Evolutionary conservation across 495 filamentous ascomycete genomes (phyloP), one percentile per base, ranked within the genome.

Genomic region (Daldinia caldariorum): DNA sequence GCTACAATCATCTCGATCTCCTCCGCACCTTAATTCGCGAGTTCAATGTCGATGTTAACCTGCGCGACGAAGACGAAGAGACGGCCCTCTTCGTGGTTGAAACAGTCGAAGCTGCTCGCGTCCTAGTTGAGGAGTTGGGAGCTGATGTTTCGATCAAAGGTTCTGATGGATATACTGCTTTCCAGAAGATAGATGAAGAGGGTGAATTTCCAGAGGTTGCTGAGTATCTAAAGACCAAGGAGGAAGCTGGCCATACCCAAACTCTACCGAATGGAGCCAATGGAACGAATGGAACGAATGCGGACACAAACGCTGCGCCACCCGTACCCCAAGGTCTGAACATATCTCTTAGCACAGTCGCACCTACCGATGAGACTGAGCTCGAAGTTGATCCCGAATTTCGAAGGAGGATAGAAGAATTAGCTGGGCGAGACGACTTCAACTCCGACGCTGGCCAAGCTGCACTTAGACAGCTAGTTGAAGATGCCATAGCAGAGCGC

Each of bases 11-110:
- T 69, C 79, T 90, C 35, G 87, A 90, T 58, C 89, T 98, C 29
- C 87, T 97, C 7, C 90, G 90, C 47, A 79, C 88, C 0, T 87
- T 99, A 1, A 85, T 96, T n/a, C 81, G 84, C 35, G 91, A 91
- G 13, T 94, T 92, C 79, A 80, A 89, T 22, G 92, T 92, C 9
- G 80, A 93, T 64, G 87, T 91, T 34, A 90, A 97, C 74, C 79
- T 97, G 45, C 83, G 84, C 58, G 95, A 97, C 72, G 89, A 94
- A 75, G 95, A 98, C 76, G 89, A 88, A 55, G 95, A 99, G 78
- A 97, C 94, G 7, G 90, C 94, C 18, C 84, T 99, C 4, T 98
- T 97, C 70, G 91, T 91, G 10, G 87, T 88, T 29, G 95, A 99
- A 76, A 89, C 84, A 0, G 83, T 92, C 34, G 89, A 90, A 3